A percentile compares a stretch with the other conserved stretches of the same genome.
Conservation (phyloP, 495 filamentous ascomycete genomes). For the Lasiosphaeris hirsuta region DNA sequence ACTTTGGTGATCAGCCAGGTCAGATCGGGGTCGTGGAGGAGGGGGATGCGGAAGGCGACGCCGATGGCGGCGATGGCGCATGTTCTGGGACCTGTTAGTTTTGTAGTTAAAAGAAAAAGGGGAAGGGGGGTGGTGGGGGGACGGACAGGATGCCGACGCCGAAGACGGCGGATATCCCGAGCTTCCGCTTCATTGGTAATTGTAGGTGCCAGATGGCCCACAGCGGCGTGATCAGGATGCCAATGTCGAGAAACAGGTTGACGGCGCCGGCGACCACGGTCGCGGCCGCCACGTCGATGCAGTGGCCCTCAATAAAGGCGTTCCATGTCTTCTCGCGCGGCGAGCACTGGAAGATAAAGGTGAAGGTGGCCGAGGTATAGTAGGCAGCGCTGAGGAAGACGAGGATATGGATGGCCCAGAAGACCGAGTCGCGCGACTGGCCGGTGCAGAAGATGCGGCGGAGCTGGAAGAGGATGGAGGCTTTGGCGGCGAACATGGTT, state of each 20-base stretch:
- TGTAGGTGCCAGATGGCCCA: slow-evolving; percentile 27
- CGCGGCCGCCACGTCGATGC: slow-evolving; percentile 26
- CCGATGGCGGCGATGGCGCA: slow-evolving; percentile 29
- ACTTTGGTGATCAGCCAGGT: slow-evolving; percentile 30
- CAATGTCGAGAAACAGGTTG: slow-evolving; percentile 31
- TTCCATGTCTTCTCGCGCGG: slow-evolving; percentile 29
- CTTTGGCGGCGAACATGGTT: slow-evolving; percentile 27
- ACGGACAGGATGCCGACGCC: slow-evolving; percentile 29
- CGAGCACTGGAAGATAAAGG: slow-evolving; percentile 29
- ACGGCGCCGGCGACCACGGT: slow-evolving; percentile 22
- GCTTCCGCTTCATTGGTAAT: slow-evolving; percentile 29
- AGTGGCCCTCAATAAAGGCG: slow-evolving; percentile 21
- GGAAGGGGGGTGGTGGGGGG: not conserved
- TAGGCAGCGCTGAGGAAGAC: slow-evolving; percentile 27
- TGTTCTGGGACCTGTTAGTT: slow-evolving; percentile 15
- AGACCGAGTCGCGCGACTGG: slow-evolving; percentile 22
- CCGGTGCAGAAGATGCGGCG: slow-evolving; percentile 23
- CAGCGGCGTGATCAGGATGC: slow-evolving; percentile 29
- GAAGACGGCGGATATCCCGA: slow-evolving; percentile 34
- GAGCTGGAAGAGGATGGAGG: slow-evolving; percentile 27
- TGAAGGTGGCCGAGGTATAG: slow-evolving; percentile 23
- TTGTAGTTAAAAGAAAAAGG: too few species aligned
- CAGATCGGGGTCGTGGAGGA: slow-evolving; percentile 25
- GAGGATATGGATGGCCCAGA: slow-evolving; percentile 28
- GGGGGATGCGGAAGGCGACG: slow-evolving; percentile 25